Evolutionary conservation across 768 basidiomycete genomes (phyloP), one percentile per base, ranked within the genome.

Genomic region (Tulasnella sp.): DNA sequence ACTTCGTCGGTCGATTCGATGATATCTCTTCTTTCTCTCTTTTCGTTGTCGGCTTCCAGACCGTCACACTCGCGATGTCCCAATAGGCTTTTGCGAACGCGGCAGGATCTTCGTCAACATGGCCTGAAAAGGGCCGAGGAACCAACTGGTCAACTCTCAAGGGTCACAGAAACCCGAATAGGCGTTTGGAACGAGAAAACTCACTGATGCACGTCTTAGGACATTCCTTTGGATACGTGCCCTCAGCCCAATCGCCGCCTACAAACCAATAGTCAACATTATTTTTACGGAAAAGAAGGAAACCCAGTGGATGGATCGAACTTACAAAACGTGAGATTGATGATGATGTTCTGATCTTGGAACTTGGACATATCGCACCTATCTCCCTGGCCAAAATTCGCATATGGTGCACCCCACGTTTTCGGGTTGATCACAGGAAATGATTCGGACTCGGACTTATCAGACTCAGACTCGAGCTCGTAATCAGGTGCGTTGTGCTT

Each of bases 71-170:
- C 64, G 80, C 79, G 68, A 88, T 75, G 63, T 80, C 80, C 84
- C 84, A 88, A 69, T 82, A 87, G 1, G 86, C 83, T 17, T 84
- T 73, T 10, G 61, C 42, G 70, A 87, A 87, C 11, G 74, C 76
- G 4, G 66, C 60, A 0, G 86, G 85, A 64, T 82, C 77, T 61
- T 79, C 76, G 67, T 80, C 69, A 29, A 86, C 85, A 64, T 75
- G 70, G 32, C 66, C 62, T 66, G 13, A 64, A 63, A 30, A 61
- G 64, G n/a, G 65, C 1, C 15, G 15, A 38, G 34, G 15, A 38
- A 7, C 34, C 7, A 7, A 38, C 15, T 7, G 7, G 34, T 64
- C 45, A 67, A 9, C 43, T 32, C 29, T 19, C 23, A 10, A 56
- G 19, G 34, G 34, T 7, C 5, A 15, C 34, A 38, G 34, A 15